Base-by-base conservation (phyloP, 306 rosid species). In the Lablab purpureus region DNA sequence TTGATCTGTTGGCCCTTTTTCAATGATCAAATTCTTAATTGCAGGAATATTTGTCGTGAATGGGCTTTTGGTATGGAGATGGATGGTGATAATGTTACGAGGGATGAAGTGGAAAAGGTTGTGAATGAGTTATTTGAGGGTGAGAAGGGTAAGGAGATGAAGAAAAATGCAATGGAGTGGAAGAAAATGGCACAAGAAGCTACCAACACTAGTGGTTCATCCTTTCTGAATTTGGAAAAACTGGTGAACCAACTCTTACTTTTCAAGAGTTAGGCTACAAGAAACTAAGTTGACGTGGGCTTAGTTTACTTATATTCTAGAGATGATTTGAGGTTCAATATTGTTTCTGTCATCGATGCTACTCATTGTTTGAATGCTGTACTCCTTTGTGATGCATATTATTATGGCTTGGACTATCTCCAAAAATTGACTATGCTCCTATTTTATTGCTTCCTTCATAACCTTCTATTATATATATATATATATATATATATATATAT, bases 31-130 rank as follows among this genome's bases (percentile, higher is more conserved):
- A 56, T 11, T 3, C 66, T 58, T 6, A 75, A 84, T 25, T 66
- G 87, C 36, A 40, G 54, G 66, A 74, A 84, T 41, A 30, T 71
- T 40, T 87, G 89, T 34, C 49, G 41, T 23, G 89, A 82, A 17
- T 89, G 92, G 92, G 76, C 60, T 10, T 74, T 83, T 52, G 89
- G 84, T n/a, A 80, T 88, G 79, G 82, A 64, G 27, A 74, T 89
- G 18, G 73, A 82, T 62, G 67, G 84, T 71, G 79, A 51, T 23
- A 55, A 82, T 70, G 87, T 89, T 4, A 83, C 66, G n/a, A 86
- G 92, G 56, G 84, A 66, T 45, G 83, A 82, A 72, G 81, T 89
- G 18, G 87, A 89, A 52, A 52, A 70, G 63, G 78, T 83, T 54
- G 92, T 84, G 70, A 85, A 67, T 50, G 92, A 86, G 28, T 7